Evolutionary conservation across 2,329 filamentous ascomycete genomes (phyloP), one percentile per base, ranked within the genome.

Genomic region (Cladophialophora chaetospira): DNA sequence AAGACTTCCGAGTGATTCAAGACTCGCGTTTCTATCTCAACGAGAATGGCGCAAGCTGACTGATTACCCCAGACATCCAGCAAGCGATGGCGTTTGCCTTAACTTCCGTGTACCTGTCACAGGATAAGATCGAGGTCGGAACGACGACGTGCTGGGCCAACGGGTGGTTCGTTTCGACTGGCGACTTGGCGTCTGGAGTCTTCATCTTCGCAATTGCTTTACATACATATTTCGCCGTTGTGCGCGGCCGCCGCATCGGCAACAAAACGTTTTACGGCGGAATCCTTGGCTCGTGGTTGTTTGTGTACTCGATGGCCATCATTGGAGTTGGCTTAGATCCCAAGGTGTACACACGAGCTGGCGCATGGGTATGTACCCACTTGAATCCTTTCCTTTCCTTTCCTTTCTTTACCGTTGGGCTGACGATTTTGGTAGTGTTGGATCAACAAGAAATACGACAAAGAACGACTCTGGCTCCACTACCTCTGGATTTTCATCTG

Each of bases 401-500:
- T 23, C 46, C 25, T 17, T 35, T 4, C 9, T 9, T n/a, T 21
- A 5, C 40, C 5, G 21, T n/a, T 19, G 25, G 45, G 35, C 38
- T 55, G 47, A 65, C 48, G 15, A 13, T 23, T 2, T n/a, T 19
- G 21, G 19, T 43, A 80, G 79, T 82, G 79, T 63, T 82, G 79
- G 79, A 67, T 81, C 6, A 73, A 76, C 13, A 63, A 69, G 3
- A 63, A 72, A 10, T 73, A 72, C 63, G 74, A 80, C 56, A 52
- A 60, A 11, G 75, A 78, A 48, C 73, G 79, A 5, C 70, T 82
- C 3, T 80, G 73, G 73, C 71, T 76, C 4, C 79, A 81, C 63
- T 82, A 82, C 63, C 57, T 82, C 31, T 82, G 78, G 78, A 79
- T 81, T 60, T 81, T 81, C 68, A 68, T 79, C 36, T 69, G 78